Evolutionary conservation across 169 alveolate species (phyloP).

Genomic region (Miamiensis avidus): DNA sequence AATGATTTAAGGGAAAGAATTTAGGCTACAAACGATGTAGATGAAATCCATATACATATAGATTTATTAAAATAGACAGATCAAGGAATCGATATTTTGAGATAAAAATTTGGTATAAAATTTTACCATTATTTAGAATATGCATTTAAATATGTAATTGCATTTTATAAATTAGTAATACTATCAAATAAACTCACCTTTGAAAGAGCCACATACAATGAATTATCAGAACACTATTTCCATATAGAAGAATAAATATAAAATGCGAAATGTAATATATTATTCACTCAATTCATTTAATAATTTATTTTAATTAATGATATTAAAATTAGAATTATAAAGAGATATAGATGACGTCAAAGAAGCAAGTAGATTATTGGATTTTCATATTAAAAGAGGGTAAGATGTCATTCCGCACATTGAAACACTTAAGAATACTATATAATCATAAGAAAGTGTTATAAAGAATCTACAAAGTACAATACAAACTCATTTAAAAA

Average conservation of each 20-base stretch:
- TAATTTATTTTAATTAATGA: too few species aligned
- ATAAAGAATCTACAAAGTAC: constrained; percentile 22
- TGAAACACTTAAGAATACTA: constrained; percentile 22
- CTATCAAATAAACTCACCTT: constrained; percentile 36
- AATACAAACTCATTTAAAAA: constrained; percentile 17
- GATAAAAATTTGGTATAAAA: constrained; percentile 24
- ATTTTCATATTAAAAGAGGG: constrained; percentile 32
- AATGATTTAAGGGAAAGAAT: constrained; percentile 23
- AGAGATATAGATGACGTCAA: constrained; percentile 26
- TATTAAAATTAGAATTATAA: constrained; percentile 2
- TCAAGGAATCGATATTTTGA: constrained; percentile 38
- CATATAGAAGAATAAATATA: constrained; percentile 30
- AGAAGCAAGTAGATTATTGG: constrained; percentile 23
- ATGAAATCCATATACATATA: constrained; percentile 43
- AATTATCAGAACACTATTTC: constrained; percentile 34
- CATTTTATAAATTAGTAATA: not conserved
- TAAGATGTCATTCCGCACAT: constrained; percentile 33
- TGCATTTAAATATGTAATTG: too few species aligned
- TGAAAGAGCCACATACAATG: constrained; percentile 35
- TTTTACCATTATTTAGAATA: not conserved
- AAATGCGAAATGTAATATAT: constrained; percentile 14
- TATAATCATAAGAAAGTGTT: constrained; percentile 36
- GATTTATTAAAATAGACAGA: constrained; percentile 45
- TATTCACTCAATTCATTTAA: not conserved
- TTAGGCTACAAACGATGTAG: constrained; percentile 41